Evolutionary conservation across 371 early-diverging fungal species (phyloP), one percentile per base, ranked within the genome.

Genomic region (Mortierella sp.): DNA sequence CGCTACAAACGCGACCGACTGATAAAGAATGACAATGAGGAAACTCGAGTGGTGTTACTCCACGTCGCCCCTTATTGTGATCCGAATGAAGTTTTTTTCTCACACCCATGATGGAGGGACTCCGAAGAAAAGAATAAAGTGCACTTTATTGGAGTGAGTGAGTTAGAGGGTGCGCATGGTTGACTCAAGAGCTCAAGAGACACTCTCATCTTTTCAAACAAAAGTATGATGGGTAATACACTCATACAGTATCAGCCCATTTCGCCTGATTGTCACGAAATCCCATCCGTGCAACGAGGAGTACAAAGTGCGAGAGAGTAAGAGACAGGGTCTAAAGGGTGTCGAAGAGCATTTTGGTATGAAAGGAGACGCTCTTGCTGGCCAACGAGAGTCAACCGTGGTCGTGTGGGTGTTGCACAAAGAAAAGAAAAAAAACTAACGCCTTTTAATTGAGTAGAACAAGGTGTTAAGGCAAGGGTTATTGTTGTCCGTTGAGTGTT

Each of bases 401-500:
- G 29, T 71, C 43, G 48, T 71, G 71, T 71, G 71, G 71, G 44
- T 43, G 71, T 44, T 21, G 71, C n/a, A 71, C 43, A 71, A 71
- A 71, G 29, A 32, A 70, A 41, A 0, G 12, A 0, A 21, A 43
- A 70, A 43, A 70, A 41, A 70, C 41, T 16, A 21, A 0, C 44
- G 27, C 8, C 12, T 56, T 56, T 16, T 10, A 27, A 56, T 29
- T 56, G 55, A 60, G 32, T n/a, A n/a, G 24, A 55, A 55, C n/a
- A 60, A 60, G 32, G 60, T 60, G 60, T 60, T 60, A 32, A 32
- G 16, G 60, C 60, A 32, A 60, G 60, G 60, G 27, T 29, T 60
- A 21, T 49, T 18, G 49, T 49, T 49, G 49, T 49, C 18, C 49
- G 49, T 49, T 49, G 21, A 16, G 21, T 49, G 49, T 49, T 49